A percentile compares a stretch with the other conserved stretches of the same genome.
phyloP scores from a whole-genome alignment of 148 eudicot species.

The Rhododendron mucronatum region DNA sequence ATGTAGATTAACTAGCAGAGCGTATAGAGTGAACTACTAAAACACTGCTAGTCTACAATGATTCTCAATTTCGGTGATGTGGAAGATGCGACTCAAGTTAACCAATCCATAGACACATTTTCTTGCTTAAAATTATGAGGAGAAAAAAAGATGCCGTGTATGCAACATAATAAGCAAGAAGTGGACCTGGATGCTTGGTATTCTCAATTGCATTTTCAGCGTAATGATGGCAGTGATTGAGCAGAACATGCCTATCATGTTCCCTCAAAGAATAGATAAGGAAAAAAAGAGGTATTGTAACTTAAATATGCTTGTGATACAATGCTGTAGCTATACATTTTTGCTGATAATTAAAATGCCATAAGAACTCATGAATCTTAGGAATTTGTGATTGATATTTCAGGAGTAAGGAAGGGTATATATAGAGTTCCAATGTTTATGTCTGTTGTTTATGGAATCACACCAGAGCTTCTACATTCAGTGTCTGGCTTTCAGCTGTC shows the following conservation, averaged over 20 bases:
- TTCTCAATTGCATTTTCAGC: not conserved
- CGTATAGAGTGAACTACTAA: not conserved
- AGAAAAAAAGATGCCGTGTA: not conserved
- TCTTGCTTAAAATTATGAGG: not conserved
- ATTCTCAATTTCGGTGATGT: not conserved
- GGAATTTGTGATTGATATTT: not conserved
- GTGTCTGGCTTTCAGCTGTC: not conserved
- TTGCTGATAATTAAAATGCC: not conserved
- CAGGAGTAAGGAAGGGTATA: not conserved
- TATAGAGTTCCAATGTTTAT: not conserved
- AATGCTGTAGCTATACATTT: not conserved
- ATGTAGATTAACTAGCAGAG: not conserved
- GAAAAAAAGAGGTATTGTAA: not conserved
- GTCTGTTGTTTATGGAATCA: not conserved
- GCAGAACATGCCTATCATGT: not conserved
- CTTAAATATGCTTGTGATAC: not conserved
- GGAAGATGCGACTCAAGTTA: not conserved
- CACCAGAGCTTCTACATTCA: not conserved
- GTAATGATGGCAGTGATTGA: not conserved
- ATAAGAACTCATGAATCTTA: not conserved
- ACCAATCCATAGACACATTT: not conserved
- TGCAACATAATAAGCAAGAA: not conserved
- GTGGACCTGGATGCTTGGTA: not conserved
- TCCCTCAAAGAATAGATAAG: not conserved
- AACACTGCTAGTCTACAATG: not conserved